Evolutionary conservation across 2,329 filamentous ascomycete genomes (phyloP).

Genomic region (Apiospora marii): DNA sequence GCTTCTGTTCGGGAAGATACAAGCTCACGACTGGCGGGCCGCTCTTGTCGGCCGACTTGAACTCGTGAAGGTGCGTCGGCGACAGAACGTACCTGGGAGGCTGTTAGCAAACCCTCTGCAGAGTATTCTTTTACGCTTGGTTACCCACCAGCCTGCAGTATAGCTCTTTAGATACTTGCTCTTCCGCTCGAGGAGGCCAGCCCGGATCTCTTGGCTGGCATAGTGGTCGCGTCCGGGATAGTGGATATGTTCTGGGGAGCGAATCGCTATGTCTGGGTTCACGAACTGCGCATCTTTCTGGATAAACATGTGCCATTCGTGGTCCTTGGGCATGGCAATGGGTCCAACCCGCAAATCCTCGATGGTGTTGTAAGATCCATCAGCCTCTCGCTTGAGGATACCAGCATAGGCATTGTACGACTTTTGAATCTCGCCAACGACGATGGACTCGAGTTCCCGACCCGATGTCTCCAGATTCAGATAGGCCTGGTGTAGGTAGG

Average conservation of each 20-base stretch:
- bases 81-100: conserved; percentile 85
- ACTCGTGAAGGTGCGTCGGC: conserved; percentile 96
- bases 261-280: conserved; percentile 80
- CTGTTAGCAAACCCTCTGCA: conserved; percentile 33
- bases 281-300: conserved; percentile 84
- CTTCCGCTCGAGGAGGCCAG: conserved; percentile 93
- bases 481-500: conserved; percentile 96
- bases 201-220: conserved; percentile 82
- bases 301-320: conserved; percentile 89
- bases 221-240: conserved; percentile 92
- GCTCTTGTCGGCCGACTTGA: conserved; percentile 95
- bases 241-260: conserved; percentile 81
- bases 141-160: conserved; percentile 85
- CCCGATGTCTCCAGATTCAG: conserved; percentile 94
- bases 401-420: conserved; percentile 93
- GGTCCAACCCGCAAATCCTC: conserved; percentile 86
- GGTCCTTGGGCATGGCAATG: conserved; percentile 91
- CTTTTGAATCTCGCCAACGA: conserved; percentile 97
- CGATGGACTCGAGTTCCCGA: conserved; percentile 92
- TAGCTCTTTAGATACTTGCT: conserved; percentile 99
- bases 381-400: conserved; percentile 90
- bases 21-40: conserved; percentile 96
- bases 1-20: conserved; percentile 91
- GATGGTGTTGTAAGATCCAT: conserved; percentile 78
- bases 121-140: not conserved